A percentile compares a stretch with the other conserved stretches of the same genome.
Conservation (phyloP, 768 basidiomycete species). For the Mrakia blollopis region DNA sequence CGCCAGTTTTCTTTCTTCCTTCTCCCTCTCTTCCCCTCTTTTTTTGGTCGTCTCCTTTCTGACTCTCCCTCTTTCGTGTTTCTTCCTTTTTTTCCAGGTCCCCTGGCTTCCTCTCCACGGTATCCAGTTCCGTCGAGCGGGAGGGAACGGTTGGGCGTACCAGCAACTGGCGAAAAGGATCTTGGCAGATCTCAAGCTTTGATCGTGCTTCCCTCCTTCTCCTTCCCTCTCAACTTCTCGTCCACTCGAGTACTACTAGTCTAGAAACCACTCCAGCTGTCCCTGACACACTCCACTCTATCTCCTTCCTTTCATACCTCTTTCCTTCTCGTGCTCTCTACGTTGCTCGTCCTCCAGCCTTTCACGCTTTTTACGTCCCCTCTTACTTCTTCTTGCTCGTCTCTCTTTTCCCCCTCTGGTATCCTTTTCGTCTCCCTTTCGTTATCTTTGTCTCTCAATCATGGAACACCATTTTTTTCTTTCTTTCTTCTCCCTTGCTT, state of each 20-base stretch:
- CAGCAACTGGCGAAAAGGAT: conserved; percentile 68
- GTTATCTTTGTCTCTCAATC: background rate
- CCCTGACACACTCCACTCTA: too few species aligned
- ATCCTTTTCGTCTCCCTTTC: background rate
- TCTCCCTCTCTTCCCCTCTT: background rate
- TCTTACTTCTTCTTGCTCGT: background rate
- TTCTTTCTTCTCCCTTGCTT: background rate
- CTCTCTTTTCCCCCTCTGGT: background rate
- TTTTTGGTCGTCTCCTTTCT: conserved; percentile 5
- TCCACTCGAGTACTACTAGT: too few species aligned
- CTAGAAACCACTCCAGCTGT: too few species aligned
- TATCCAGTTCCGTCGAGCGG: conserved; percentile 84
- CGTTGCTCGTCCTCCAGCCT: background rate
- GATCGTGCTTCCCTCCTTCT: background rate
- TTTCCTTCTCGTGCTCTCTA: background rate
- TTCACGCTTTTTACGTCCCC: background rate
- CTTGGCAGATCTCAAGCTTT: conserved; percentile 41
- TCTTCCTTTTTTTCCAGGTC: conserved; percentile 53
- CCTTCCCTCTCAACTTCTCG: too few species aligned
- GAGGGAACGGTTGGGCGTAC: conserved; percentile 95
- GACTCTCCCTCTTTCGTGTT: background rate
- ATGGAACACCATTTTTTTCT: background rate
- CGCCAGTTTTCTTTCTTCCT: too few species aligned
- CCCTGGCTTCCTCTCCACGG: conserved; percentile 90
- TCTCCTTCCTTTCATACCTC: background rate